These are phyloP conservation scores for Medicago ruthenica DNA, from an alignment of 306 rosid species.

Conservation along the genomic window DNA sequence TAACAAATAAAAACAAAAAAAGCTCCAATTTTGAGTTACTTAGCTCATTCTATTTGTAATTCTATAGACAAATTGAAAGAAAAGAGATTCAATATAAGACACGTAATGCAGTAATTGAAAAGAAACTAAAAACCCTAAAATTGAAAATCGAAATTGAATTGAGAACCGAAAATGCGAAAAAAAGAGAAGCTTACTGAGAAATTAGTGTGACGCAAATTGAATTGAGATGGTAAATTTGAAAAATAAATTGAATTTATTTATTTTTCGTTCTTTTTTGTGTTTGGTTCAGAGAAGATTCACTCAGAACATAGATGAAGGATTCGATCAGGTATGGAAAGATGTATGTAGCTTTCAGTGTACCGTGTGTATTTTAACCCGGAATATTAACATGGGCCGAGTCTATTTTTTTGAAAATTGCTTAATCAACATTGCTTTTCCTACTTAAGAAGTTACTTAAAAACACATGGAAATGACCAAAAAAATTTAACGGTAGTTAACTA, in stretches of 20 bases:
- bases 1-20: neutral
- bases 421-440: too few species aligned
- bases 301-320: neutral
- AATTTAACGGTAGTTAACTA: too few species aligned
- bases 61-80: neutral
- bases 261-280: neutral
- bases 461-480: too few species aligned
- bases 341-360: neutral
- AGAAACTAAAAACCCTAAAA: constrained; percentile 44
- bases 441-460: too few species aligned
- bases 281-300: constrained; percentile 1
- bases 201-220: constrained; percentile 46
- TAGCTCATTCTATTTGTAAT: neutral
- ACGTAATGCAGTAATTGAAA: neutral
- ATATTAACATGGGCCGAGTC: neutral
- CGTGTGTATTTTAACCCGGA: neutral
- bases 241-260: neutral
- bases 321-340: neutral
- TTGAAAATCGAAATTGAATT: neutral
- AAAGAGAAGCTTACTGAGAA: constrained; percentile 58
- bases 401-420: too few species aligned
- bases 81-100: neutral
- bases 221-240: constrained; percentile 26
- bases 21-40: constrained; percentile 13
- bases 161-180: neutral